These are phyloP conservation scores for Penstemon davidsonii DNA, from an alignment of 257 asterid genomes.

Conservation along the genomic window DNA sequence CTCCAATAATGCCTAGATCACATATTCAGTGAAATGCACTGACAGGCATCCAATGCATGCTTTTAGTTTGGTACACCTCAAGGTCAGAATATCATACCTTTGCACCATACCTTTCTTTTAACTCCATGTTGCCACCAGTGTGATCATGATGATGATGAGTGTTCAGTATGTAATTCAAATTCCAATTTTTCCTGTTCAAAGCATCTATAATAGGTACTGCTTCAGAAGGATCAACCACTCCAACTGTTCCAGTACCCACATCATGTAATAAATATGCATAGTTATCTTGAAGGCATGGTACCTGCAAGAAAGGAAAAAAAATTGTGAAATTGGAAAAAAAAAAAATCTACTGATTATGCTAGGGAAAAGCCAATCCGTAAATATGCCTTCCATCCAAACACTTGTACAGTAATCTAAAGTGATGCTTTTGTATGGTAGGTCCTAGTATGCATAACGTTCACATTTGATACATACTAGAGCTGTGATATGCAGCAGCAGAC, in stretches of 20 bases:
- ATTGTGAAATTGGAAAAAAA: neutral
- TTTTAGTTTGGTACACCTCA: slow-evolving; percentile 14
- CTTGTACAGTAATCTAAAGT: neutral
- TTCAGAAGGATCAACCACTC: slow-evolving; percentile 99
- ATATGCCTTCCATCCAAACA: neutral
- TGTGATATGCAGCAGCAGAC: neutral
- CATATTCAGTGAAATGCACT: neutral
- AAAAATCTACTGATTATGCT: neutral
- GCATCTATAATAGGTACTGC: slow-evolving; percentile 77
- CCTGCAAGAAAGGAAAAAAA: slow-evolving; percentile 42
- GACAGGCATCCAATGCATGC: slow-evolving; percentile 18
- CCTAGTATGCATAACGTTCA: too few relatives aligned
- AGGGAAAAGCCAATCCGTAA: neutral
- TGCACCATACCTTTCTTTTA: slow-evolving; percentile 94
- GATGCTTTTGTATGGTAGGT: neutral
- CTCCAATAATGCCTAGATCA: slow-evolving; percentile 7
- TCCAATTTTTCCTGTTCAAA: slow-evolving; percentile 67
- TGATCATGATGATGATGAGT: slow-evolving; percentile 98
- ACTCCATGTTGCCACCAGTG: slow-evolving; percentile 89
- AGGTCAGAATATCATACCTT: slow-evolving; percentile 63
- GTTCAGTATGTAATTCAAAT: slow-evolving; percentile 83
- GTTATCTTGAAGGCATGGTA: slow-evolving; percentile 89
- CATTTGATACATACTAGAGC: too few relatives aligned
- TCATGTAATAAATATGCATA: slow-evolving; percentile 90
- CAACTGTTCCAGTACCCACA: slow-evolving; percentile 92